Conservation (phyloP, 495 filamentous ascomycete genomes). For the Neurospora sp. region DNA sequence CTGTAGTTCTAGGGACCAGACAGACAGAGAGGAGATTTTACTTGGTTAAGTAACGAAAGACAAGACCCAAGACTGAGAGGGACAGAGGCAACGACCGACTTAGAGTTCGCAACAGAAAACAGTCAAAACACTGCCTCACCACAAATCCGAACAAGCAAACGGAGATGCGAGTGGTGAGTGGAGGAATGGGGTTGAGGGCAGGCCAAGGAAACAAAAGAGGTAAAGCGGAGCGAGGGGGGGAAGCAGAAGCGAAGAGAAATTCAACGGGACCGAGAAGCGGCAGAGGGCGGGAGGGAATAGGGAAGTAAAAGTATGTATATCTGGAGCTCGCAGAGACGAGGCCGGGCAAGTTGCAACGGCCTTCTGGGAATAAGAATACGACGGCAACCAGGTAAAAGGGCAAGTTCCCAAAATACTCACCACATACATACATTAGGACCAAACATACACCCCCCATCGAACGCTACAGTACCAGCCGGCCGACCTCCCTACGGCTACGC, state of each 20-base stretch:
- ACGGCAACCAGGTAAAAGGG: neutral
- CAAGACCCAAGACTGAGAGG: neutral
- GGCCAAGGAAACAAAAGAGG: slow-evolving; percentile 1
- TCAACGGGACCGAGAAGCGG: neutral
- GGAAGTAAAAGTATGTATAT: neutral
- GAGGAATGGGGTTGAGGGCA: neutral
- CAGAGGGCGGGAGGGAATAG: neutral
- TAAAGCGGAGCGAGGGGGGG: neutral
- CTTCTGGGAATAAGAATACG: neutral
- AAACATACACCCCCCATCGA: neutral
- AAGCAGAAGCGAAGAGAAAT: slow-evolving; percentile 1
- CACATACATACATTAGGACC: neutral
- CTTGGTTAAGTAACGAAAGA: neutral
- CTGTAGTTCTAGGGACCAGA: neutral
- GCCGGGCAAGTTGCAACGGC: neutral
- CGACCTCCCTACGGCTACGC: neutral
- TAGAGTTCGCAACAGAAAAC: neutral
- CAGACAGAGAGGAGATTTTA: neutral
- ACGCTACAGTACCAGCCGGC: neutral
- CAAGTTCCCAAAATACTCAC: neutral
- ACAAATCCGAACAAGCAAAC: slow-evolving; percentile 1
- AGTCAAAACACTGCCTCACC: neutral
- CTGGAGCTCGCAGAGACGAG: neutral
- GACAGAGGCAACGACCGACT: slow-evolving; percentile 9
- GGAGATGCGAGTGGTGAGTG: neutral